Evolutionary conservation across 2,329 filamentous ascomycete species (phyloP).

Genomic region (Curvularia spicifera): DNA sequence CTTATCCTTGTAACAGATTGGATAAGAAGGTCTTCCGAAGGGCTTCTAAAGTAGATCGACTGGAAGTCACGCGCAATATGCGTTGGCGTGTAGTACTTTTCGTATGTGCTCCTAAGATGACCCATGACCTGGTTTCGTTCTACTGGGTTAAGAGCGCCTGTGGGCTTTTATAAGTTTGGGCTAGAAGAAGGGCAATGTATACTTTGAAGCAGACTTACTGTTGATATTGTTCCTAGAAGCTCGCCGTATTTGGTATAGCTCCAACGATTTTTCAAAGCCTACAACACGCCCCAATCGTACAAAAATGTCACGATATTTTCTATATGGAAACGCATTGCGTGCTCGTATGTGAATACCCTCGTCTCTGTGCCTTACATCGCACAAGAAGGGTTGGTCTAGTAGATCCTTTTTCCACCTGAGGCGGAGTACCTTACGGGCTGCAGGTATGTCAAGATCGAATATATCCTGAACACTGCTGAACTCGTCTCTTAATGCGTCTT

Average conservation of each 20-base stretch:
- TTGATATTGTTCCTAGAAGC: slow-evolving; percentile 28
- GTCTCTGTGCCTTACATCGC: slow-evolving; percentile 16
- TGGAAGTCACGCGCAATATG: slow-evolving; percentile 25
- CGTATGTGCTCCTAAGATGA: slow-evolving; percentile 21
- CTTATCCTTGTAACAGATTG: slow-evolving; percentile 25
- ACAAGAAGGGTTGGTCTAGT: slow-evolving; percentile 25
- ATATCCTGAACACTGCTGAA: slow-evolving; percentile 26
- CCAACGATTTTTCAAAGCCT: slow-evolving; percentile 22
- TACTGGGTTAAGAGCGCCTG: slow-evolving; percentile 9
- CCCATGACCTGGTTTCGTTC: slow-evolving; percentile 25
- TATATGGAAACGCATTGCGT: slow-evolving; percentile 22
- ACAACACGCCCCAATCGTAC: slow-evolving; percentile 23
- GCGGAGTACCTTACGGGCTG: slow-evolving; percentile 19
- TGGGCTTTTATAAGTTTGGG: slow-evolving; percentile 15
- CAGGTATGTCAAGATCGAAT: slow-evolving; percentile 27
- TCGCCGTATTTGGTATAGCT: slow-evolving; percentile 25
- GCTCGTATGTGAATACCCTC: slow-evolving; percentile 14
- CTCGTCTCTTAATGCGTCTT: slow-evolving; percentile 18
- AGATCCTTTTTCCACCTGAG: slow-evolving; percentile 26
- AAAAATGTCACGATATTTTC: slow-evolving; percentile 27
- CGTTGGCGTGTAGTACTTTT: slow-evolving; percentile 26
- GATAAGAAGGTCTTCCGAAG: slow-evolving; percentile 24
- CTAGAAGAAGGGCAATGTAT: background rate
- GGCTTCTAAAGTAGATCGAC: slow-evolving; percentile 27
- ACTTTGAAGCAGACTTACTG: slow-evolving; percentile 20